A percentile compares a stretch with the other conserved stretches of the same genome.
phyloP scores from a whole-genome alignment of 305 asterid species.

The Solanum hybrid region DNA sequence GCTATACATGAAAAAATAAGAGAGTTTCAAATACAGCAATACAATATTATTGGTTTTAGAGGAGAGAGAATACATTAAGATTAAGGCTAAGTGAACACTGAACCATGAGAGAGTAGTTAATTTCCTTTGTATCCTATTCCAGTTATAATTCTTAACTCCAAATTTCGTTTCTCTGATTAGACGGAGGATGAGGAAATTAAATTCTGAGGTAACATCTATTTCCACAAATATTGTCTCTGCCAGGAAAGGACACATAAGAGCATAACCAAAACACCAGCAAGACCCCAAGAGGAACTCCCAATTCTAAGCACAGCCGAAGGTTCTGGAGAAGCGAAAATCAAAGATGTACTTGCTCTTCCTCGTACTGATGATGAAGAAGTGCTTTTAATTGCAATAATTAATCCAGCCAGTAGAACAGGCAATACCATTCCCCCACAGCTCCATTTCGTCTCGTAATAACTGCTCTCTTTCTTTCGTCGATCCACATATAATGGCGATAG shows the following conservation, averaged over 20 bases:
- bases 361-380: constrained; percentile 22
- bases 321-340: constrained; percentile 7
- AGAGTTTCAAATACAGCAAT: background rate
- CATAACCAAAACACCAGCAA: constrained; percentile 55
- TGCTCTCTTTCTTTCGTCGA: constrained; percentile 22
- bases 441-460: constrained; percentile 36
- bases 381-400: constrained; percentile 63
- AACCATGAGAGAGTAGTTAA: background rate
- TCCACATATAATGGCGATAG: constrained; percentile 60
- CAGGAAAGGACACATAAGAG: constrained; percentile 50
- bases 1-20: background rate
- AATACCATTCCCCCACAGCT: constrained; percentile 54
- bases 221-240: constrained; percentile 45
- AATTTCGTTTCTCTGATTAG: background rate
- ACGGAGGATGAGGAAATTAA: background rate
- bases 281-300: constrained; percentile 66
- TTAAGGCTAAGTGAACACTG: background rate
- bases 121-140: background rate
- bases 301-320: constrained; percentile 29
- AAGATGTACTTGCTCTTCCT: constrained; percentile 12
- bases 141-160: background rate
- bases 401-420: constrained; percentile 50
- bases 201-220: background rate
- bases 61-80: background rate
- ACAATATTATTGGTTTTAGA: background rate